phyloP scores from a whole-genome alignment of 306 rosid genomes.

The Sechiopsis laciniata region DNA sequence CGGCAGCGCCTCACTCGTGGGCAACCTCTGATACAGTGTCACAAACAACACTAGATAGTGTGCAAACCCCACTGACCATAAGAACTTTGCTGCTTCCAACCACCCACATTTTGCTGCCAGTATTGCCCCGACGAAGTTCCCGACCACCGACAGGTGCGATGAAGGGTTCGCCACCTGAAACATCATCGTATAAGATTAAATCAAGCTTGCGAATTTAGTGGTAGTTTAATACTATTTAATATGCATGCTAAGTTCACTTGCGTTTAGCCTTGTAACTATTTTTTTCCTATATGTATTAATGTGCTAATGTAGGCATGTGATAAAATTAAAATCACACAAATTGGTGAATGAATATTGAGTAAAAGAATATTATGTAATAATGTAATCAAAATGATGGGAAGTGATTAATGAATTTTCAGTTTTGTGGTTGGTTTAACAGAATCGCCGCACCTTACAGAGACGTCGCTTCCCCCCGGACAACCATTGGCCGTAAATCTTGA shows the following conservation, averaged over 20 bases:
- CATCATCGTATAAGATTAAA: neutral
- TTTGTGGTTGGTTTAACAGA: no score
- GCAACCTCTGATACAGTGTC: constrained; percentile 80
- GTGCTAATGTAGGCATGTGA: no score
- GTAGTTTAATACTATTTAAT: no score
- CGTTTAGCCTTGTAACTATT: no score
- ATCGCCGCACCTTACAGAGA: constrained; percentile 42
- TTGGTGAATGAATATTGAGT: no score
- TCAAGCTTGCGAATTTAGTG: no score
- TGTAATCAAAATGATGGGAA: no score
- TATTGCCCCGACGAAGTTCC: constrained; percentile 81
- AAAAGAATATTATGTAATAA: no score
- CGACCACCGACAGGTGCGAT: constrained; percentile 70
- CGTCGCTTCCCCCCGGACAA: constrained; percentile 82
- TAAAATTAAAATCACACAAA: no score
- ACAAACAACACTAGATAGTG: constrained; percentile 77
- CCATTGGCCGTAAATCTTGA: constrained; percentile 85
- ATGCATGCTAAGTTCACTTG: neutral
- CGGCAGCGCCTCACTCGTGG: constrained; percentile 74
- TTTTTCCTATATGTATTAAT: no score
- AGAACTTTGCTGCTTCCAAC: constrained; percentile 73
- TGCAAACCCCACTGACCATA: constrained; percentile 85
- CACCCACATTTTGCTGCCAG: constrained; percentile 73
- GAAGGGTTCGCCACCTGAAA: constrained; percentile 63
- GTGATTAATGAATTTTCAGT: no score